Evolutionary conservation across 345 rosid genomes (phyloP).

Genomic region (Fremontodendron californicum): DNA sequence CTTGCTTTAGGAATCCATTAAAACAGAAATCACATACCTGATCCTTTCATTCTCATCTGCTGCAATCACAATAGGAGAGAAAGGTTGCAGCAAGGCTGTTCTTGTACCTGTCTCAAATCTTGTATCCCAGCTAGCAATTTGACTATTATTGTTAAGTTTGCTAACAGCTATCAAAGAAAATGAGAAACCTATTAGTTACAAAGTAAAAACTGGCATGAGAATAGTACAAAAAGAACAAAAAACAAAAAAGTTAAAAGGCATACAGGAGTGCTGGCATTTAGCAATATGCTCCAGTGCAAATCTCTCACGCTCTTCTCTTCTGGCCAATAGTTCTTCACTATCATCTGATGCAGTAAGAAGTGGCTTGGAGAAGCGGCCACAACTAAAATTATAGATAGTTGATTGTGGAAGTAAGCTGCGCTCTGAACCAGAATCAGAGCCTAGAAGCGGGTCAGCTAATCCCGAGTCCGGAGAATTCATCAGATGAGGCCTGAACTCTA

Average conservation of each 20-base stretch:
- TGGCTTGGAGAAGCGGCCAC: constrained; percentile 94
- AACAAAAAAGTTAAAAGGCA: constrained; percentile 20
- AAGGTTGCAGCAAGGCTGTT: constrained; percentile 79
- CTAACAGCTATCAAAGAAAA: constrained; percentile 55
- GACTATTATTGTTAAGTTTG: constrained; percentile 67
- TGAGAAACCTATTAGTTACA: constrained; percentile 21
- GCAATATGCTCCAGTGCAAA: constrained; percentile 76
- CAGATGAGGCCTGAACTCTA: constrained; percentile 90
- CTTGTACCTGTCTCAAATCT: constrained; percentile 84
- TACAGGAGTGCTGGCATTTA: constrained; percentile 86
- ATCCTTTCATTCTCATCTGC: constrained; percentile 95
- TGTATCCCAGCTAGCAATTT: constrained; percentile 87
- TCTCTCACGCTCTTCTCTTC: constrained; percentile 89
- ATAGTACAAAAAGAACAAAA: constrained; percentile 1
- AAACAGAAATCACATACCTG: constrained; percentile 42
- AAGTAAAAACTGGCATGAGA: constrained; percentile 5
- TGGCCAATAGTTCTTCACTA: constrained; percentile 63
- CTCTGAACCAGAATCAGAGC: constrained; percentile 61
- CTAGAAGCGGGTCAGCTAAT: constrained; percentile 85
- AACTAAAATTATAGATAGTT: constrained; percentile 90
- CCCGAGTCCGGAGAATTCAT: constrained; percentile 85
- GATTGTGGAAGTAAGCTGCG: constrained; percentile 89
- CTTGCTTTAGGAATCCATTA: background rate
- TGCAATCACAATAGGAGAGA: constrained; percentile 88
- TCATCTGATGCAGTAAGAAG: constrained; percentile 78